Evolutionary conservation across 2,329 filamentous ascomycete species (phyloP).

Genomic region (Botrytis deweyae): DNA sequence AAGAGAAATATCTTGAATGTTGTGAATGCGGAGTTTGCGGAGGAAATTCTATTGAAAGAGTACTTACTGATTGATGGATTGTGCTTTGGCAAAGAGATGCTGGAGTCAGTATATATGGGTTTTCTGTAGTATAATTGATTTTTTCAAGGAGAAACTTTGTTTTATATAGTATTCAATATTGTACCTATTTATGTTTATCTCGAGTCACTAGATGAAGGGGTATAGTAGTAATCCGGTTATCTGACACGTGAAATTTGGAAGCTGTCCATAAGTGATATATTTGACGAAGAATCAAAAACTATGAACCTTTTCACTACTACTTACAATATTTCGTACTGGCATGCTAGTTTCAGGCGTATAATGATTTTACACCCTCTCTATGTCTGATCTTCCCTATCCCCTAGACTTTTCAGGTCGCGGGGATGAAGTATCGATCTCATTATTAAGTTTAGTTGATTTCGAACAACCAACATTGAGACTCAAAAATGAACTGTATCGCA

Average conservation of each 20-base stretch:
- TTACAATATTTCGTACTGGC: too few relatives aligned
- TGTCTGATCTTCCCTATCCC: neutral
- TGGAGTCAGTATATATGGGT: neutral
- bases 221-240: neutral
- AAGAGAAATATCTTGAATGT: neutral
- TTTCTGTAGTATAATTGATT: neutral
- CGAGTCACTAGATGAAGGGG: neutral
- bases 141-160: neutral
- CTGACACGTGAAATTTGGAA: neutral
- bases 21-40: neutral
- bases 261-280: neutral
- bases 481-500: fast-evolving
- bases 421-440: neutral
- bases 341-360: too few relatives aligned
- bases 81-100: neutral
- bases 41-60: neutral
- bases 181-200: neutral
- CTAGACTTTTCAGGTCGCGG: neutral
- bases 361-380: neutral
- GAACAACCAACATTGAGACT: neutral
- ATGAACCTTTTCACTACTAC: too few relatives aligned
- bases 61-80: neutral
- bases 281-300: neutral
- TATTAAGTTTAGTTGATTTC: neutral
- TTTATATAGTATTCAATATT: neutral